Conservation (phyloP, 2,329 filamentous ascomycete genomes). For the Cytospora piceae region DNA sequence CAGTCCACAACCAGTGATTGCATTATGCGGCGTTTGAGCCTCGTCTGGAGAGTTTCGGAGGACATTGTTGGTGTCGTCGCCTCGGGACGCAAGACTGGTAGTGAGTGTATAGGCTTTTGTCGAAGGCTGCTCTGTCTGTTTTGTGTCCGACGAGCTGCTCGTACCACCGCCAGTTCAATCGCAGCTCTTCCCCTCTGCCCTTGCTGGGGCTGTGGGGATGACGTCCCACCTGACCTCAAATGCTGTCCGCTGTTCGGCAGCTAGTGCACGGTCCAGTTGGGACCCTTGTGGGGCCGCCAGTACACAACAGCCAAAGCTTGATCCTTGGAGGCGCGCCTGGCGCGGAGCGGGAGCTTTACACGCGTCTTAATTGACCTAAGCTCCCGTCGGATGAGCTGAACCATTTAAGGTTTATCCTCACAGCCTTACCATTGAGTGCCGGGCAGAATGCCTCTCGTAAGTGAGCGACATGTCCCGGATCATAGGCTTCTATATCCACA, state of each 20-base stretch:
- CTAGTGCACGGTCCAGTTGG: neutral
- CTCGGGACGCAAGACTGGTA: neutral
- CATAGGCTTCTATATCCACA: neutral
- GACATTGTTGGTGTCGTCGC: slow-evolving; percentile 13
- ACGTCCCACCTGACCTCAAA: slow-evolving; percentile 9
- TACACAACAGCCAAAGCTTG: neutral
- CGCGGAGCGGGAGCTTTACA: neutral
- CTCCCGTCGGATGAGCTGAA: neutral
- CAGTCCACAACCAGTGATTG: slow-evolving; percentile 41
- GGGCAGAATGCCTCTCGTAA: slow-evolving; percentile 1
- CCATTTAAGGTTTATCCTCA: neutral
- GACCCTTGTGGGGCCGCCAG: neutral
- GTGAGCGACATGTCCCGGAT: neutral
- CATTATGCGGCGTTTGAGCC: slow-evolving; percentile 21
- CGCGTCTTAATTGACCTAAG: neutral
- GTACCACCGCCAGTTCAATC: neutral
- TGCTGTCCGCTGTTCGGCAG: neutral
- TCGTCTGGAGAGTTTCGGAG: slow-evolving; percentile 18
- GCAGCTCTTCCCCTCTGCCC: no score
- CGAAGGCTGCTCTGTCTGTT: neutral
- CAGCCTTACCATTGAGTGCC: neutral
- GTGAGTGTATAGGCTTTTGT: neutral
- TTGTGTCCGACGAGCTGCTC: neutral
- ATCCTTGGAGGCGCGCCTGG: slow-evolving; percentile 19
- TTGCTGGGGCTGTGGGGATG: slow-evolving; percentile 8